A percentile compares a stretch with the other conserved stretches of the same genome.
Evolutionary conservation across 176 grass and related monocot genomes (phyloP).

Genomic region (Chloris gayana): DNA sequence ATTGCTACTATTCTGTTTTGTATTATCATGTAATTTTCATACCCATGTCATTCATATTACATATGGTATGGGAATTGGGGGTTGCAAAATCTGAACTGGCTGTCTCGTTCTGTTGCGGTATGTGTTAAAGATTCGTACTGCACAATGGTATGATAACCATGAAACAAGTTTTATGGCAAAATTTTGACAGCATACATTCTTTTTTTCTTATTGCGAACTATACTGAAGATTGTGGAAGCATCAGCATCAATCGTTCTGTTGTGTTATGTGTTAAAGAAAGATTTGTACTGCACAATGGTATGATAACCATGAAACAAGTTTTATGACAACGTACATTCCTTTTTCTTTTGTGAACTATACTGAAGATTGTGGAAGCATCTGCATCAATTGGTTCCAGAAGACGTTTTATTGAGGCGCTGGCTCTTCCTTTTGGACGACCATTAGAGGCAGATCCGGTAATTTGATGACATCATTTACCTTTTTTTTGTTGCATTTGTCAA

Average conservation of each 20-base stretch:
- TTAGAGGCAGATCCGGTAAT: constrained; percentile 90
- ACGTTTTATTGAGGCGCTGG: constrained; percentile 90
- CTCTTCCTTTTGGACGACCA: constrained; percentile 76
- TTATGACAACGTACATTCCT: too few relatives aligned
- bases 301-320: too few relatives aligned
- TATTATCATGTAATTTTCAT: constrained; percentile 15
- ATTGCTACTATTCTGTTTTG: constrained; percentile 11
- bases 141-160: not conserved
- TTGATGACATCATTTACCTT: not conserved
- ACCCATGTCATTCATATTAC: constrained; percentile 3
- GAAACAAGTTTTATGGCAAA: not conserved
- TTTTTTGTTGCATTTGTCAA: constrained; percentile 24
- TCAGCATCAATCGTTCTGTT: too few relatives aligned
- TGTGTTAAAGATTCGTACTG: constrained; percentile 10
- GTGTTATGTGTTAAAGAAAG: too few relatives aligned
- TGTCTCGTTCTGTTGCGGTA: not conserved
- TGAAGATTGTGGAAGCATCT: too few relatives aligned
- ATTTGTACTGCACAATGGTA: too few relatives aligned
- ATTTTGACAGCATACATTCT: not conserved
- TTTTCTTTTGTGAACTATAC: too few relatives aligned
- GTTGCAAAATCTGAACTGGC: not conserved
- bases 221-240: constrained; percentile 77
- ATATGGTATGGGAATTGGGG: constrained; percentile 12
- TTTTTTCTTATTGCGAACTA: constrained; percentile 29
- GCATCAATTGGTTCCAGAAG: constrained; percentile 92